A percentile compares a stretch with the other conserved stretches of the same genome.
phyloP scores from a whole-genome alignment of 306 rosid genomes.

The Pterocarpus santalinus region DNA sequence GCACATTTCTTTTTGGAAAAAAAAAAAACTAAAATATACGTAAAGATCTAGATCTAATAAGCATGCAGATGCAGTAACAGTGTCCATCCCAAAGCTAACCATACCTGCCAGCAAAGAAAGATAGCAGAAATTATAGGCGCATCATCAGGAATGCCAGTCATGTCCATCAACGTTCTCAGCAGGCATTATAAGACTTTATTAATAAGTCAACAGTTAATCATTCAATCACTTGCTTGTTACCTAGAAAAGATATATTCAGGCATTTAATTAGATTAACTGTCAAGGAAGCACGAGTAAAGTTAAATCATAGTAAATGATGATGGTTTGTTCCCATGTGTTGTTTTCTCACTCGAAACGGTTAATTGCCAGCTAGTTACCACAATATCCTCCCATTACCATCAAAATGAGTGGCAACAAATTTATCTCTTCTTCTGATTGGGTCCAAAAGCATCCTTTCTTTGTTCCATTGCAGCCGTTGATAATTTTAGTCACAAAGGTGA shows the following conservation, averaged over 20 bases:
- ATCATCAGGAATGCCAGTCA: constrained; percentile 29
- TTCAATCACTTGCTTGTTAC: constrained; percentile 2
- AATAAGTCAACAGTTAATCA: constrained; percentile 27
- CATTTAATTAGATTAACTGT: constrained; percentile 2
- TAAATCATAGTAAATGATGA: background rate
- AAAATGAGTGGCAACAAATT: background rate
- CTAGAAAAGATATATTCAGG: background rate
- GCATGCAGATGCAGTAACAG: background rate
- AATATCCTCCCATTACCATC: background rate
- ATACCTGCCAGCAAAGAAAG: constrained; percentile 19
- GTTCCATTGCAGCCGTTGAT: background rate
- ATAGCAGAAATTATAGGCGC: constrained; percentile 47
- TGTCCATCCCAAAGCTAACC: constrained; percentile 24
- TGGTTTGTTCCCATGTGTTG: no score
- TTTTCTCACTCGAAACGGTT: no score
- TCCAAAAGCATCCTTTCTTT: background rate
- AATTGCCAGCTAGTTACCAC: background rate
- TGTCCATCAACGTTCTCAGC: constrained; percentile 13
- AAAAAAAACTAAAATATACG: background rate
- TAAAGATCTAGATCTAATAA: constrained; percentile 1
- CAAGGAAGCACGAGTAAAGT: background rate
- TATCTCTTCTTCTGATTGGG: background rate
- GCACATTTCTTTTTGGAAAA: background rate
- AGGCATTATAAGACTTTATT: background rate
- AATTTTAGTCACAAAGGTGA: background rate